Evolutionary conservation across 768 basidiomycete species (phyloP).

Genomic region (Suillus americanus): DNA sequence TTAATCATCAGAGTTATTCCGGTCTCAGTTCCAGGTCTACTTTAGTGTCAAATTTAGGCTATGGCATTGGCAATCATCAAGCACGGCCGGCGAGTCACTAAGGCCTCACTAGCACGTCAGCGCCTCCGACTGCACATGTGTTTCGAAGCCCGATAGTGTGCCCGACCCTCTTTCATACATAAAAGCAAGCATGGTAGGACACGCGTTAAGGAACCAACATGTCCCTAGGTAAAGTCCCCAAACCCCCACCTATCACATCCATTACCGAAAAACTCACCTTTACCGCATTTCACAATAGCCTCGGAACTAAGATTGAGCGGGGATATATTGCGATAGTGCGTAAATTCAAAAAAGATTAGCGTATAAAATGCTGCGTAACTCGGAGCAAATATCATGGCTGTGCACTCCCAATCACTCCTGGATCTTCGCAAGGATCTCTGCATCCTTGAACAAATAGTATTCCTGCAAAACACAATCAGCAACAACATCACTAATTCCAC

Average conservation of each 20-base stretch:
- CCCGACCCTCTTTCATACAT: not conserved
- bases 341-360: slow-evolving; percentile 19
- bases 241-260: not conserved
- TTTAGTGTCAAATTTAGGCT: too few species aligned
- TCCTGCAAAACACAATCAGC: slow-evolving; percentile 54
- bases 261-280: not conserved
- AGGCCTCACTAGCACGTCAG: not conserved
- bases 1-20: not conserved
- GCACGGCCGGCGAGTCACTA: not conserved
- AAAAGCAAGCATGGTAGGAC: not conserved
- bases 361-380: slow-evolving; percentile 11
- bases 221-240: not conserved
- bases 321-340: slow-evolving; percentile 30
- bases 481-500: not conserved
- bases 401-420: slow-evolving; percentile 58
- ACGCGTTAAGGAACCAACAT: not conserved
- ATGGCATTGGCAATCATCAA: not conserved
- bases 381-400: slow-evolving; percentile 10
- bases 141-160: not conserved
- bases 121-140: not conserved
- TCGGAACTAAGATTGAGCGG: slow-evolving; percentile 21
- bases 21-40: not conserved
- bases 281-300: not conserved
- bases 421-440: slow-evolving; percentile 95
- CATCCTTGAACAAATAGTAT: slow-evolving; percentile 91